Evolutionary conservation across 768 basidiomycete genomes (phyloP).

Genomic region (Suillus occidentalis): DNA sequence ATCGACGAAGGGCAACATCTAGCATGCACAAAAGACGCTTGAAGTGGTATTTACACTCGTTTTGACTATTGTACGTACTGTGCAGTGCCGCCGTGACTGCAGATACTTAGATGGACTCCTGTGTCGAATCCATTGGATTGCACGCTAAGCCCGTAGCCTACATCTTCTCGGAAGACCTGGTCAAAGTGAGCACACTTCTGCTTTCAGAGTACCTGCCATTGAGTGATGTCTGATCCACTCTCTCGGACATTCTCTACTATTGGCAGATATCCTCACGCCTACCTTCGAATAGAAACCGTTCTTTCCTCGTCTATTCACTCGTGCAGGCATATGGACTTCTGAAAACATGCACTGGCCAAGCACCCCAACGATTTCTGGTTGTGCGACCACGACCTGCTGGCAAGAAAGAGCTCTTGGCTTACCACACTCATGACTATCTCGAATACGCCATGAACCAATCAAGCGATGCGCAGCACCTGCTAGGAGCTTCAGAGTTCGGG

Average conservation of each 20-base stretch:
- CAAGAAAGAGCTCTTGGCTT: constrained; percentile 55
- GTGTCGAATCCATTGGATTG: neutral
- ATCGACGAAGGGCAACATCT: neutral
- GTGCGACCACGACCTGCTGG: constrained; percentile 57
- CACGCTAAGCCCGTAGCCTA: constrained; percentile 40
- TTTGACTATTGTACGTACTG: neutral
- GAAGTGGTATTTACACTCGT: neutral
- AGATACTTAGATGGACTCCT: neutral
- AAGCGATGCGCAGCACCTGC: constrained; percentile 24
- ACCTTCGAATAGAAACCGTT: constrained; percentile 69
- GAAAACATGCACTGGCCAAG: constrained; percentile 26
- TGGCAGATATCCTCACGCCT: constrained; percentile 52
- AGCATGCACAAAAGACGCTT: too few species aligned
- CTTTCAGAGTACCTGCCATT: neutral
- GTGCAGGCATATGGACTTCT: constrained; percentile 54
- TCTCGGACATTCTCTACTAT: neutral
- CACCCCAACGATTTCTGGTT: constrained; percentile 37
- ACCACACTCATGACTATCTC: constrained; percentile 74
- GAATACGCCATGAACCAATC: constrained; percentile 49
- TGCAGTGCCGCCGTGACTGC: neutral
- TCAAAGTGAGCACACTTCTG: constrained; percentile 38
- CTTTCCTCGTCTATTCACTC: constrained; percentile 64
- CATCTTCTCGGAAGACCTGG: constrained; percentile 58
- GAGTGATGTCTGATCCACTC: neutral
- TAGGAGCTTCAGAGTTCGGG: constrained; percentile 46